Percentiles rank a stretch among this genome's conserved stretches.
Evolutionary conservation across 768 basidiomycete species (phyloP).

Genomic region (Podaxis sp.): DNA sequence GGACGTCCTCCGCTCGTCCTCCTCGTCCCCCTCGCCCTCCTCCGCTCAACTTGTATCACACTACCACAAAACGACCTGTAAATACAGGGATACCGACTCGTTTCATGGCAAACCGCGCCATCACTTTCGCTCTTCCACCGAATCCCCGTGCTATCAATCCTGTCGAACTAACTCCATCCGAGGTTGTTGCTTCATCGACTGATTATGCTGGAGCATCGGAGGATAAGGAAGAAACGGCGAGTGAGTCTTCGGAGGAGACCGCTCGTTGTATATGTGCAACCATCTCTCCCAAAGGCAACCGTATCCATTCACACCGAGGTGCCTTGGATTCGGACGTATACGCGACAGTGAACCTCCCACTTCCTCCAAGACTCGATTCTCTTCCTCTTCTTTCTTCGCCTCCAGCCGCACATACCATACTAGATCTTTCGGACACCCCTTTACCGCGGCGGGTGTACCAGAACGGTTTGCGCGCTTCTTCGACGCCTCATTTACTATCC

Average conservation of each 20-base stretch:
- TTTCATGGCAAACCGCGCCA: neutral
- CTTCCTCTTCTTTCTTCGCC: slow-evolving; percentile 1
- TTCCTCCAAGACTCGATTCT: neutral
- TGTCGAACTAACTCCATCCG: neutral
- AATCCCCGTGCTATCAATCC: slow-evolving; percentile 3
- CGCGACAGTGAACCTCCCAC: slow-evolving; percentile 2
- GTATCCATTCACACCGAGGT: neutral
- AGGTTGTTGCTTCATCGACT: neutral
- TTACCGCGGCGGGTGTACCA: neutral
- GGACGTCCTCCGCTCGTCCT: slow-evolving; percentile 17
- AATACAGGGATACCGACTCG: slow-evolving; percentile 8
- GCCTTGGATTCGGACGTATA: neutral
- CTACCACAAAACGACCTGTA: slow-evolving; percentile 3
- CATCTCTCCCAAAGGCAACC: neutral
- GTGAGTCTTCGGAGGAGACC: slow-evolving; percentile 4
- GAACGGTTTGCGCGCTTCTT: slow-evolving; percentile 1
- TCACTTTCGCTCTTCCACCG: slow-evolving; percentile 5
- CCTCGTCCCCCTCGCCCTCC: slow-evolving; percentile 20
- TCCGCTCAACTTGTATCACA: slow-evolving; percentile 8
- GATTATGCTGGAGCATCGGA: neutral
- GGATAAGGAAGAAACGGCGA: neutral
- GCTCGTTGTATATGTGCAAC: neutral
- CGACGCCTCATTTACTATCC: slow-evolving; percentile 17
- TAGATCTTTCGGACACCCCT: slow-evolving; percentile 6
- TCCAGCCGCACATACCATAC: neutral